Base-by-base conservation (phyloP, 2,329 filamentous ascomycete genomes). In the Phaeosphaeria sp. region DNA sequence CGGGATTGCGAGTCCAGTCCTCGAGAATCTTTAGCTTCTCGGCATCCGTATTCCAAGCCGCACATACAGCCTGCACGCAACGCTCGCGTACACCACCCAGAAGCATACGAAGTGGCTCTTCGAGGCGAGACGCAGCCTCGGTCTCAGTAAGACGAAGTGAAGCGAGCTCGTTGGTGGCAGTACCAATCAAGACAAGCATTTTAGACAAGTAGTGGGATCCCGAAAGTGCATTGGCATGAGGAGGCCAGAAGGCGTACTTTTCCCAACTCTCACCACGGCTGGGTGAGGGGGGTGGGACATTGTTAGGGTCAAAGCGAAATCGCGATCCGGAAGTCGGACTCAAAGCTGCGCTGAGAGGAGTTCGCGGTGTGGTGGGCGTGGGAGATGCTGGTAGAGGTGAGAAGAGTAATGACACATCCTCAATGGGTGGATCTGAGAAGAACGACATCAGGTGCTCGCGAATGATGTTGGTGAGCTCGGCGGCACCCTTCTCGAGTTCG, bases 241-340 rank as follows among this genome's bases (percentile, higher is more conserved):
- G 95, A 3, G 94, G 93, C 93, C 94, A 98, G 77, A 98, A 99
- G 0, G 93, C 94, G 76, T 79, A 95, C 87, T 79, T 94, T 90
- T 98, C 95, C 92, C 93, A 98, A 0, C 89, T 81, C 67, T 97
- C 92, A 6, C 93, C 94, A 46, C 86, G 86, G 66, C 85, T 75
- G 4, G 78, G 91, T 0, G 92, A 91, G 0, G 90, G 92, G 1
- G 89, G 88, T 1, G 92, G 93, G 2, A 91, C 81, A 61, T 91
- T 93, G 71, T 86, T 90, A 0, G 87, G 83, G 71, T 97, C 92
- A 58, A 97, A 87, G 54, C 89, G 90, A 77, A 96, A 94, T 1
- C 90, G 87, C 46, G 90, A 88, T 65, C 92, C 90, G 53, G 80
- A 79, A 10, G 88, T 85, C 0, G 84, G 78, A 18, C 85, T 87